Base-by-base conservation (phyloP, 805 yeast species). In the Crinitomyces ghanaensis region DNA sequence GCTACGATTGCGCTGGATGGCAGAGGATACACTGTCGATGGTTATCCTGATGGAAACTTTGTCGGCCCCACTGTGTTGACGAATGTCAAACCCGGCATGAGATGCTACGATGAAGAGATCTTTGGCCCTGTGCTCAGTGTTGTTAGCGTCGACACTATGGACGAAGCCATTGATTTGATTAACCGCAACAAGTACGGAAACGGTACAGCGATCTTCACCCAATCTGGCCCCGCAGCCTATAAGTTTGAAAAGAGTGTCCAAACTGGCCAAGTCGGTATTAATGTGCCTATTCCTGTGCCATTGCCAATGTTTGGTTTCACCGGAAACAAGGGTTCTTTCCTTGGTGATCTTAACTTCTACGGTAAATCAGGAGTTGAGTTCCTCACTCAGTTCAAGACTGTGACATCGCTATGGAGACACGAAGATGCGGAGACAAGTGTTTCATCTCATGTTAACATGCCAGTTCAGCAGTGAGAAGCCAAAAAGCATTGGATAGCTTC, bases 251-350 rank as follows among this genome's bases (percentile, higher is more conserved):
- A 66, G 57, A 66, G 72, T 43, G 70, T 77, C 41, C 79, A 75
- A 38, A 73, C 77, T 36, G 86, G 86, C 20, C 85, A 77, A 20
- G 80, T 77, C 32, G 86, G 86, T 36, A 65, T 77, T 45, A 77
- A 77, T 48, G 83, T 77, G 23, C 85, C 86, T 11, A 78, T 77
- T 40, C 86, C 86, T 4, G 86, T 77, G 13, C 86, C 86, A 31
- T 61, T 78, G 53, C 85, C 86, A 39, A 74, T 78, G 81, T 77
- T 77, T 57, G 74, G 82, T 3, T 77, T 77, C 62, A 78, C 86
- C 8, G 86, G 86, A 18, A 72, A 71, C 55, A 75, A 75, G 59
- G 79, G 73, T 24, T 74, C 82, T 5, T 77, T 78, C 69, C 63
- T 77, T 44, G 86, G 86, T 22, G 85, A 78, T 51, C 67, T 78